A percentile compares a stretch with the other conserved stretches of the same genome.
phyloP scores from a whole-genome alignment of 768 basidiomycete species.

The Lentinula lateritia region DNA sequence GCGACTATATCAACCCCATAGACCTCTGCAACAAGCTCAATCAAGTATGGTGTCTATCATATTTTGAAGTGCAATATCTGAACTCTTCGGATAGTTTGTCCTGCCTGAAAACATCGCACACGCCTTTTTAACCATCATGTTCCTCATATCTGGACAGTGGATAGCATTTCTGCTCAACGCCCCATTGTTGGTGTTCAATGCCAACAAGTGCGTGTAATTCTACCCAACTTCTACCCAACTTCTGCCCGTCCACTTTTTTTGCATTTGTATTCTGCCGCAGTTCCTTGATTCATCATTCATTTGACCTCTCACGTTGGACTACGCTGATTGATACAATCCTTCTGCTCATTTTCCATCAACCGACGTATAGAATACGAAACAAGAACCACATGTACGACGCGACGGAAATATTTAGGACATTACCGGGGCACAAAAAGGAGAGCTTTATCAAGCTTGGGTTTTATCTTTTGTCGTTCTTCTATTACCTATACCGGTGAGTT shows the following conservation, averaged over 20 bases:
- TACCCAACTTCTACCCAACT: not conserved
- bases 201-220: conserved; percentile 74
- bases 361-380: conserved; percentile 65
- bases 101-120: conserved; percentile 95
- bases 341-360: not conserved
- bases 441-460: conserved; percentile 93
- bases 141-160: conserved; percentile 97
- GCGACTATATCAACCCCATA: conserved; percentile 99
- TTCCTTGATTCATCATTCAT: not conserved
- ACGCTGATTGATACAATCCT: conserved; percentile 5
- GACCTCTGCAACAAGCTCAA: conserved; percentile 99
- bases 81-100: conserved; percentile 65
- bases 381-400: conserved; percentile 99
- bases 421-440: conserved; percentile 93
- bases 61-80: not conserved
- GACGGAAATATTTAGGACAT: conserved; percentile 96
- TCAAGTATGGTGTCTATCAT: conserved; percentile 50
- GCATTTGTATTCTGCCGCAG: not conserved
- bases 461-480: conserved; percentile 89
- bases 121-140: conserved; percentile 83
- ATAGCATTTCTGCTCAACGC: conserved; percentile 85
- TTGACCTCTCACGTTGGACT: not conserved
- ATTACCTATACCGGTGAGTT: conserved; percentile 83
- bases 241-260: not conserved
- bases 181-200: conserved; percentile 85